Evolutionary conservation across 345 rosid genomes (phyloP).

Genomic region (Euphorbia tirucalli): DNA sequence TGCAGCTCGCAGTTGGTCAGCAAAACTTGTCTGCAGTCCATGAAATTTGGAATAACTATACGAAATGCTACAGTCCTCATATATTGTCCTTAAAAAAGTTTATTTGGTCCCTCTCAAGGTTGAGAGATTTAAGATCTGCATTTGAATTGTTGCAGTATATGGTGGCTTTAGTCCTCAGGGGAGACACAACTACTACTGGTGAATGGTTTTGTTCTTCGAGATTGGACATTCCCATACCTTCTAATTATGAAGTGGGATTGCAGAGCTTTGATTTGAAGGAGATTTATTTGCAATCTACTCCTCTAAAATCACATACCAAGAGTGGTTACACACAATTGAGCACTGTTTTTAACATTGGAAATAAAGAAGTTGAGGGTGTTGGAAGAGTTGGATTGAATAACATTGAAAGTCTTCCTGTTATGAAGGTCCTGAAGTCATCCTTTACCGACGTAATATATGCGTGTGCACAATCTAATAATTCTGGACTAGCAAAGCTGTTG

Average conservation of each 20-base stretch:
- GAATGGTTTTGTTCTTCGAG: slow-evolving; percentile 43
- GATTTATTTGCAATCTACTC: slow-evolving; percentile 24
- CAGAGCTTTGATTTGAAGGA: slow-evolving; percentile 33
- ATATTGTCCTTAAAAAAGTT: slow-evolving; percentile 47
- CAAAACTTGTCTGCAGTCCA: slow-evolving; percentile 50
- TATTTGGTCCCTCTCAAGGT: slow-evolving; percentile 58
- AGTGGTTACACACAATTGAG: slow-evolving; percentile 21
- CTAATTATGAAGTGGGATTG: slow-evolving; percentile 34
- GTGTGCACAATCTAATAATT: slow-evolving; percentile 55
- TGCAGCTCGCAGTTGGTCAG: slow-evolving; percentile 83
- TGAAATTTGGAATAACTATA: slow-evolving; percentile 65
- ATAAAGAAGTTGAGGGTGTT: slow-evolving; percentile 23
- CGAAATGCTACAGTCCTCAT: slow-evolving; percentile 52
- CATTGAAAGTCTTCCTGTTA: slow-evolving; percentile 21
- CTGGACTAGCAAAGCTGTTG: slow-evolving; percentile 64
- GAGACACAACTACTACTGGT: slow-evolving; percentile 28
- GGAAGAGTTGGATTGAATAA: slow-evolving; percentile 21
- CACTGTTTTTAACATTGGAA: slow-evolving; percentile 20
- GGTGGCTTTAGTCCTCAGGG: slow-evolving; percentile 49
- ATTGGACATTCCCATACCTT: slow-evolving; percentile 72
- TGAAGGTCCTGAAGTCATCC: slow-evolving; percentile 48
- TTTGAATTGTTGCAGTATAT: slow-evolving; percentile 64
- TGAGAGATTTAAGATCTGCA: slow-evolving; percentile 71
- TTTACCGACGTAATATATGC: slow-evolving; percentile 58
- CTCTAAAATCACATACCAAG: slow-evolving; percentile 21